Conservation (phyloP, 805 yeast species). For the Hanseniaspora pseudoguilliermondii region DNA sequence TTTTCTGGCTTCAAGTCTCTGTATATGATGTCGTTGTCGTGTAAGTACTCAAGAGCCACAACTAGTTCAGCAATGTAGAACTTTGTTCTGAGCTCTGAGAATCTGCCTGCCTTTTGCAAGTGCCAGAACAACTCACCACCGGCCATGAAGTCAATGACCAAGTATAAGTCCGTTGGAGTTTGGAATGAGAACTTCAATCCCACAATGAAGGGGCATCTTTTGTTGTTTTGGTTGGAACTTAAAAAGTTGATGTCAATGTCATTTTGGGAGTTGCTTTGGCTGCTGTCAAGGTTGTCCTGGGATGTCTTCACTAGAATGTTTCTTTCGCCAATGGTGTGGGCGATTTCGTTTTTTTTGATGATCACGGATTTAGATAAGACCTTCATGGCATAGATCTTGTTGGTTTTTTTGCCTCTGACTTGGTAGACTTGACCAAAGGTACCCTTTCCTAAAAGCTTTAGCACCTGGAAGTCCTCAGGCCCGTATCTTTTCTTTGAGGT, state of each 20-base stretch:
- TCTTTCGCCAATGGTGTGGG: slow-evolving; percentile 95
- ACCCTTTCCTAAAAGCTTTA: slow-evolving; percentile 85
- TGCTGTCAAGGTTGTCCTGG: slow-evolving; percentile 18
- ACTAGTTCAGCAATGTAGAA: slow-evolving; percentile 94
- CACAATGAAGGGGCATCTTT: slow-evolving; percentile 84
- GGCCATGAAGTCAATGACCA: slow-evolving; percentile 94
- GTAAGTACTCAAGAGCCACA: slow-evolving; percentile 83
- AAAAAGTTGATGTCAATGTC: neutral
- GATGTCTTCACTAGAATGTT: slow-evolving; percentile 88
- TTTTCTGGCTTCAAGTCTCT: slow-evolving; percentile 96
- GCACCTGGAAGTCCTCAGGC: slow-evolving; percentile 87
- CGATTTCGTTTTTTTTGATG: slow-evolving; percentile 92
- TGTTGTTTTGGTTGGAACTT: slow-evolving; percentile 25
- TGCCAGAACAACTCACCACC: slow-evolving; percentile 98
- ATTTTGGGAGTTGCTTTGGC: neutral
- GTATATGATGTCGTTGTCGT: slow-evolving; percentile 89
- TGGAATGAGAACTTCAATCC: slow-evolving; percentile 93
- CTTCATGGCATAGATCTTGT: slow-evolving; percentile 93
- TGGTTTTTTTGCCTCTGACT: slow-evolving; percentile 80
- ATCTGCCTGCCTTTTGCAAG: slow-evolving; percentile 90
- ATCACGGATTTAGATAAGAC: slow-evolving; percentile 87
- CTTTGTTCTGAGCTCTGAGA: slow-evolving; percentile 85
- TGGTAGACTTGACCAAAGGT: slow-evolving; percentile 97
- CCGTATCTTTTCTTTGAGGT: slow-evolving; percentile 37
- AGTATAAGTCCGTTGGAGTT: slow-evolving; percentile 80